Evolutionary conservation across 129 eudicot genomes (phyloP), one percentile per base, ranked within the genome.

Genomic region (Cynara cardunculus): DNA sequence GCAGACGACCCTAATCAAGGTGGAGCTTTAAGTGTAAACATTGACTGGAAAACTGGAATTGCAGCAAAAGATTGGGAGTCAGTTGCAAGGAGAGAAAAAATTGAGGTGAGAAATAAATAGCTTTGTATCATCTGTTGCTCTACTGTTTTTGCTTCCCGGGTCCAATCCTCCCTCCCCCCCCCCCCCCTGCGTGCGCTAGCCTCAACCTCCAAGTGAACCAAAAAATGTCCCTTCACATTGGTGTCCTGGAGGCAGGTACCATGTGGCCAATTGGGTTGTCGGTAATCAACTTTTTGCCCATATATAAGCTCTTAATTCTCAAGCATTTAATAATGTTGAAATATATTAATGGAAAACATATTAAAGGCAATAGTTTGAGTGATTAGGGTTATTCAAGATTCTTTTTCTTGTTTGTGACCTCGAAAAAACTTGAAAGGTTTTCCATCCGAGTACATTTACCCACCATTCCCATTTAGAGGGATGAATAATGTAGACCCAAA

Each of bases 31-130:
- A 94, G 94, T 81, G 86, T 91, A 13, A 94, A 90, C 82, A 84
- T 94, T 19, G 98, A 94, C 82, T 94, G 98, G 97, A 94, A 88
- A 86, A 94, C 90, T 22, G 98, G 98, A 67, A 85, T 94, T 79
- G 97, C 97, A 72, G 97, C 98, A 68, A 91, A 90, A 84, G 98
- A 94, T 85, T 94, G 98, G 95, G 98, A 94, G 18, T 89, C 98
- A 0, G 91, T 92, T 83, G 98, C 98, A n/a, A 94, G 86, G 70
- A 91, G 86, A 83, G 97, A 94, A 84, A 90, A 92, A 82, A 88
- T 91, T 78, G 98, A 94, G 96, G 98, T 94, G 69, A 56, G 87
- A 19, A 18, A 53, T 41, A 26, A 18, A 30, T 28, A 69, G n/a
- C 61, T 19, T 65, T 53, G 22, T 64, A 16, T 25, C 35, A 25